Evolutionary conservation across 164 flowering plant genomes (phyloP), one percentile per base, ranked within the genome.

Genomic region (Nymphaea thermarum): DNA sequence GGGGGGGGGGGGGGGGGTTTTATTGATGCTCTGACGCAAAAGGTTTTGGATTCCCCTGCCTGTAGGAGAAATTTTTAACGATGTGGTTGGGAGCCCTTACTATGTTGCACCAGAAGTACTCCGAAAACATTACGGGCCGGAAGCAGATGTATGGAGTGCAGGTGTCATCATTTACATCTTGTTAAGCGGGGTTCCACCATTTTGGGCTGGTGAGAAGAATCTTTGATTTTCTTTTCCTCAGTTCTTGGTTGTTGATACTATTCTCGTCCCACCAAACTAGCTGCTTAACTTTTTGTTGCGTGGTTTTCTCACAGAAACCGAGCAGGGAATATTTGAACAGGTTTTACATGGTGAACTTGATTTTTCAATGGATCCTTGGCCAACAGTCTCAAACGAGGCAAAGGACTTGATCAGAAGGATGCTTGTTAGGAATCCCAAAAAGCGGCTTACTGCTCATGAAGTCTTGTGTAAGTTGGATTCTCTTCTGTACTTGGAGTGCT

Each of bases 91-190:
- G 63, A 91, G 97, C 75, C 97, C 97, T 25, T 91, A 86, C 63
- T 91, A 91, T 72, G 97, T 91, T 68, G 93, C 97, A 42, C 97
- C 97, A 16, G 97, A 91, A 77, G 88, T 89, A 59, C 73, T 91
- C 65, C 66, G 70, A 25, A 86, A 86, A 79, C 71, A 66, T 63
- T 91, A 91, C 72, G 87, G 96, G 70, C 92, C 84, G 51, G 92
- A 86, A 74, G 81, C 88, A 16, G 97, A 91, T 79, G 87, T 91
- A 43, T 91, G 97, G 97, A 91, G 97, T 82, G 96, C 85, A 43
- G 97, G 97, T 16, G 89, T 91, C 44, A 89, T 91, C 51, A 55
- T 86, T 36, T 91, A 85, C 80, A 87, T 89, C 78, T 79, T 91
- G 45, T 73, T 91, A 60, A 68, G 84, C 79, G 97, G 97, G 25